Conservation (phyloP, 2,329 filamentous ascomycete genomes). For the Teratosphaeria viscida region DNA sequence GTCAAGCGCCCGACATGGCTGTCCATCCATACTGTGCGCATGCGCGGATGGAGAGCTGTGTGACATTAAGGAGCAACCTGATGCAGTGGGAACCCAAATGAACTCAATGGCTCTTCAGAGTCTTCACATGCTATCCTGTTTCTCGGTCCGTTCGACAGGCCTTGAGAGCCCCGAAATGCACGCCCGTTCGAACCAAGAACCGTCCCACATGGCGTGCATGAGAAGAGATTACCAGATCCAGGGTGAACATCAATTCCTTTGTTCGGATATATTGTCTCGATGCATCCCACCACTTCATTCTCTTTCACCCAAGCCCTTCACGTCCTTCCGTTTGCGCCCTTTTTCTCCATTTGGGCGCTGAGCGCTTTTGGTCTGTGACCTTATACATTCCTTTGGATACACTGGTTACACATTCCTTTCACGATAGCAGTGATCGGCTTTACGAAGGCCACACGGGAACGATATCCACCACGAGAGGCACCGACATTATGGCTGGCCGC, state of each 20-base stretch:
- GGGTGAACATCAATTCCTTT: neutral
- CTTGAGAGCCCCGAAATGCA: neutral
- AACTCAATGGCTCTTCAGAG: neutral
- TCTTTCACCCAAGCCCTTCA: neutral
- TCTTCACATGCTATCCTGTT: neutral
- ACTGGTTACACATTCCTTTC: conserved; percentile 1
- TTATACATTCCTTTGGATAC: conserved; percentile 4
- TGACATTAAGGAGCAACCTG: neutral
- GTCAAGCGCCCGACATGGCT: neutral
- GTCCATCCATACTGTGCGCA: neutral
- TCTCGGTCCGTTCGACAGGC: neutral
- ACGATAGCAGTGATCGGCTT: neutral
- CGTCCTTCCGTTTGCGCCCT: neutral
- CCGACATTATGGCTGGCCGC: neutral
- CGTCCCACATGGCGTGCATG: conserved; percentile 2
- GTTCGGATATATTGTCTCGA: neutral
- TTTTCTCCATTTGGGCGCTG: conserved; percentile 1
- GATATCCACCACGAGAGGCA: neutral
- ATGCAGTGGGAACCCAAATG: neutral
- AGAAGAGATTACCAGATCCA: conserved; percentile 1
- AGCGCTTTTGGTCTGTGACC: conserved; percentile 6
- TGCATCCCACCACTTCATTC: neutral
- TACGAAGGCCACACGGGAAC: neutral
- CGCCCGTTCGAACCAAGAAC: neutral
- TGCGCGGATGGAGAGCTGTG: neutral